A percentile compares a stretch with the other conserved stretches of the same genome.
Evolutionary conservation across 768 basidiomycete species (phyloP).

Genomic region (Calocera cornea): DNA sequence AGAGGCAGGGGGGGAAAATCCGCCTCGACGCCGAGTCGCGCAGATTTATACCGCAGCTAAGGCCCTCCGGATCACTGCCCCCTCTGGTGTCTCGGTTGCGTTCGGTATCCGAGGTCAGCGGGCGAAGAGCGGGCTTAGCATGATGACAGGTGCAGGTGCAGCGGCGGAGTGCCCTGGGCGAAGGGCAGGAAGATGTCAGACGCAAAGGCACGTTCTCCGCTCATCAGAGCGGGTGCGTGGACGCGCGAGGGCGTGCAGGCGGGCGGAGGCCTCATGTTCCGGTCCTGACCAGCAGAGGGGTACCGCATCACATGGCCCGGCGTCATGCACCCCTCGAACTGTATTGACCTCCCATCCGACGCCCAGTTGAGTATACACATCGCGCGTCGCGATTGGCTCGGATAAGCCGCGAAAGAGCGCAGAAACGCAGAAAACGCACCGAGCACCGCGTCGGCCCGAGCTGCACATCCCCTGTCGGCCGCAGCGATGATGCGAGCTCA

Average conservation of each 20-base stretch:
- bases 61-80: not conserved
- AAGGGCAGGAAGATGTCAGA: not conserved
- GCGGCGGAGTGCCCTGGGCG: too few species aligned
- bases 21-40: not conserved
- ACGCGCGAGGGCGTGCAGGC: not conserved
- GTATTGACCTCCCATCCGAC: not conserved
- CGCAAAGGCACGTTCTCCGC: not conserved
- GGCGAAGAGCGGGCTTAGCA: conserved; percentile 1
- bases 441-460: not conserved
- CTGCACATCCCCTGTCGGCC: too few species aligned
- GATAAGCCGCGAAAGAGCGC: not conserved
- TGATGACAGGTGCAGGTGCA: not conserved
- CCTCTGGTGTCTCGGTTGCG: not conserved
- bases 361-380: not conserved
- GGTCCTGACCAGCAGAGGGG: not conserved
- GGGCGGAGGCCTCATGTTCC: not conserved
- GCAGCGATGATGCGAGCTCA: not conserved
- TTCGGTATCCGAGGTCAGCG: not conserved
- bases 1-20: not conserved
- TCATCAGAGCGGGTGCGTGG: not conserved
- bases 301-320: not conserved
- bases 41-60: conserved; percentile 4
- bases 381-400: not conserved
- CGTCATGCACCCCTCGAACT: not conserved
- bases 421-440: not conserved